phyloP scores from a whole-genome alignment of 139 green algal genomes.

The Coelastrella sp. region DNA sequence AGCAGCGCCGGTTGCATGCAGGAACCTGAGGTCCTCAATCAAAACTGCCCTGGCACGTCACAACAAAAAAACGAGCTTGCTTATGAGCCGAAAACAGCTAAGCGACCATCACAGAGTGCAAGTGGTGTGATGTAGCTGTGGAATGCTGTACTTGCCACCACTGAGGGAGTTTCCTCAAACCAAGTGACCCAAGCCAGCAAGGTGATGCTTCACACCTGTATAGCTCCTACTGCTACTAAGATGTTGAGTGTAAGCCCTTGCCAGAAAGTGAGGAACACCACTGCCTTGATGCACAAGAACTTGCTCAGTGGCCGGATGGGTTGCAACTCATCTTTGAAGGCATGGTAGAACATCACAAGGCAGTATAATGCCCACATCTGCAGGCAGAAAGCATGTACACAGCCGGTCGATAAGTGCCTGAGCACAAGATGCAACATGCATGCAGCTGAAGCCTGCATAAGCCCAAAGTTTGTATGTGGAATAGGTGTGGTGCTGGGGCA shows the following conservation, averaged over 20 bases:
- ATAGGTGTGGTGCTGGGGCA: neutral
- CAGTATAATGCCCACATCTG: slow-evolving; percentile 96
- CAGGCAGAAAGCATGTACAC: neutral
- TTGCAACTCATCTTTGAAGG: slow-evolving; percentile 87
- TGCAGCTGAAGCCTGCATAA: neutral
- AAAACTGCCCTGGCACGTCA: too few species aligned
- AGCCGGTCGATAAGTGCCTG: neutral
- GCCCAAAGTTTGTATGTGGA: neutral
- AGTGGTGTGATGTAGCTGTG: too few species aligned
- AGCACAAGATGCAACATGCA: neutral
- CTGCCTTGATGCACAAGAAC: slow-evolving; percentile 95
- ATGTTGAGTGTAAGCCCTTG: slow-evolving; percentile 65
- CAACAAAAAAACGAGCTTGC: too few species aligned
- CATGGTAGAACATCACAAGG: slow-evolving; percentile 93
- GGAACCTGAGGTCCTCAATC: too few species aligned
- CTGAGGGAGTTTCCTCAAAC: too few species aligned
- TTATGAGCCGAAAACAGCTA: too few species aligned
- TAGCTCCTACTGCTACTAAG: slow-evolving; percentile 55
- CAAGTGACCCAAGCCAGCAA: too few species aligned
- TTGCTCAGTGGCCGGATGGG: slow-evolving; percentile 94
- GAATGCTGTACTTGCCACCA: too few species aligned
- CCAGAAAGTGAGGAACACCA: slow-evolving; percentile 98
- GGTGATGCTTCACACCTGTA: slow-evolving; percentile 33
- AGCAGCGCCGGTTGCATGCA: too few species aligned
- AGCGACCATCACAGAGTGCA: too few species aligned